These are phyloP conservation scores for Monoraphidium neglectum DNA, from an alignment of 139 green algal genomes.

Conservation along the genomic window DNA sequence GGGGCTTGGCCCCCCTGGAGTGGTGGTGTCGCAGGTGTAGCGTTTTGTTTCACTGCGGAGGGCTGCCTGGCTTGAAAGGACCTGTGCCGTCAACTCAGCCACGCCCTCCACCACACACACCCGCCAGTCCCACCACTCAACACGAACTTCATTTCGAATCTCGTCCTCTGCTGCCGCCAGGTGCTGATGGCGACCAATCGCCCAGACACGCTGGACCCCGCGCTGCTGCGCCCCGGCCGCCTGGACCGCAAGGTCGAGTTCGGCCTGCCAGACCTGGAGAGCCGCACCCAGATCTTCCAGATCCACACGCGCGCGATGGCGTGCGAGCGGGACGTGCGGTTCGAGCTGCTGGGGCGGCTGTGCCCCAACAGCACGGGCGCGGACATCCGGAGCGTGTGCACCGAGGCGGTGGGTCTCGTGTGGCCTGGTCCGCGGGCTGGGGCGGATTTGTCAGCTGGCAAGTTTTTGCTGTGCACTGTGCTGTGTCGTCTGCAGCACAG, in stretches of 20 bases:
- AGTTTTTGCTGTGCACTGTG: no score
- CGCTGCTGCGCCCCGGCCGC: constrained; percentile 92
- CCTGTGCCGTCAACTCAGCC: no score
- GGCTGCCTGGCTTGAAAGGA: no score
- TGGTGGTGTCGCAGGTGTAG: no score
- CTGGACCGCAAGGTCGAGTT: constrained; percentile 99
- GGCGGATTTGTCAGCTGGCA: no score
- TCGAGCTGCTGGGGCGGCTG: constrained; percentile 93
- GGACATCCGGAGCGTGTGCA: constrained; percentile 95
- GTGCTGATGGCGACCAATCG: constrained; percentile 96
- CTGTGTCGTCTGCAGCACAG: no score
- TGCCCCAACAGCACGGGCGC: constrained; percentile 97
- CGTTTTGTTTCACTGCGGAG: no score
- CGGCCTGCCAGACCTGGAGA: constrained; percentile 94
- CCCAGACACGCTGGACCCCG: constrained; percentile 97
- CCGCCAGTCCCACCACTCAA: neutral
- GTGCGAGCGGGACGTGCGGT: constrained; percentile 96
- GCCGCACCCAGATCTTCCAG: constrained; percentile 95
- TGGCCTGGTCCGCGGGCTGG: constrained; percentile 91
- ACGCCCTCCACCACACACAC: neutral
- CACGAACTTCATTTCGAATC: neutral
- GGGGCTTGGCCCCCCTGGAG: no score
- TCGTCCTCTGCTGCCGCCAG: constrained; percentile 20
- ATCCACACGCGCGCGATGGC: constrained; percentile 98
- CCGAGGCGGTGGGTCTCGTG: constrained; percentile 78